Evolutionary conservation across 2,329 filamentous ascomycete species (phyloP), one percentile per base, ranked within the genome.

Genomic region (Xylaria sp.): DNA sequence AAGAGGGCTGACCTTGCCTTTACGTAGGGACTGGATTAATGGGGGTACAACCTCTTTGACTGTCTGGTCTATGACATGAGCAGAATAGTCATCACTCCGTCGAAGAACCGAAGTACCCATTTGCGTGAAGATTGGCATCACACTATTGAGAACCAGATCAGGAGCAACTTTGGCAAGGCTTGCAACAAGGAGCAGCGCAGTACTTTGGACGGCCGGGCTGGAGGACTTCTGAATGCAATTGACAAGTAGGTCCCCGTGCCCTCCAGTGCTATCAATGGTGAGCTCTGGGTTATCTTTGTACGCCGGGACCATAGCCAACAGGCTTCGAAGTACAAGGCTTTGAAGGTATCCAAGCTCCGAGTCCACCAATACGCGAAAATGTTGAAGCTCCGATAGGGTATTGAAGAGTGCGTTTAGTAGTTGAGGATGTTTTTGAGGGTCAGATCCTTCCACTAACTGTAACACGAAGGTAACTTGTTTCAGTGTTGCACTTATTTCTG

Each of bases 121-220:
- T 79, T 98, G 98, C 0, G 96, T 98, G 82, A 99, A 99, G 62
- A 99, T 95, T 13, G 96, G 96, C 96, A 99, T 99, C 63, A 99
- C 93, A 75, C 94, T 98, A 81, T 99, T 95, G 66, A 99, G 86
- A 2, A 99, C 93, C 57, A 97, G 84, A 79, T 97, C 94, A 0
- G 97, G 96, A 0, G 94, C 93, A 74, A 94, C 92, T 48, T 91
- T 91, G 25, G 96, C 95, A 50, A 99, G 85, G 66, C 90, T 92
- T 28, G 95, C 94, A 67, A 98, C 93, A 32, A 99, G 85, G 9
- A 98, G 88, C 15, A 99, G 85, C 3, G 96, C 94, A 6, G 92
- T 90, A 77, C 97, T 98, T 78, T 98, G 97, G 7, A 99, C 94
- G 72, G 97, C 94, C 0, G 94, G 94, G 79, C 92, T 98, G 32